Percentiles rank a stretch among this genome's conserved stretches.
These are phyloP conservation scores for Psilocybe azurescens DNA, from an alignment of 768 basidiomycete genomes.

Conservation along the genomic window DNA sequence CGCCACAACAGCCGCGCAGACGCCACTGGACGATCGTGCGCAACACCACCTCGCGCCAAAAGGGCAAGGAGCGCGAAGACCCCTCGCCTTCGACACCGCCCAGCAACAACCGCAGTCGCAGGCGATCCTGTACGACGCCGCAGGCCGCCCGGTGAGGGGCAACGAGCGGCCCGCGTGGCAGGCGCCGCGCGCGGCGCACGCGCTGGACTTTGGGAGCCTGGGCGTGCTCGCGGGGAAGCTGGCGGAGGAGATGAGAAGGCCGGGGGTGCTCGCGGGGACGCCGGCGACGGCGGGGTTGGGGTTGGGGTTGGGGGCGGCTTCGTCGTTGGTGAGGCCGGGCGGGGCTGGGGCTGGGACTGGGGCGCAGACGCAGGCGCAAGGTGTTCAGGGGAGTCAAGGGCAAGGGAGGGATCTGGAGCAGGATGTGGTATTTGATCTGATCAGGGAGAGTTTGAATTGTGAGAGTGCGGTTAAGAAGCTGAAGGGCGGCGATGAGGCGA, in stretches of 20 bases:
- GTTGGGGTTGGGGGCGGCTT: too few species aligned
- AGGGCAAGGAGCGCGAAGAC: constrained; percentile 57
- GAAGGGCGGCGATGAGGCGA: constrained; percentile 5
- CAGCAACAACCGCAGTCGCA: too few species aligned
- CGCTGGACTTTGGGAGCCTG: constrained; percentile 68
- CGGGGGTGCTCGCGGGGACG: background rate
- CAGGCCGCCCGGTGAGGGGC: background rate
- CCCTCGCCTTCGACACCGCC: constrained; percentile 16
- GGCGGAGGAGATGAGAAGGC: constrained; percentile 46
- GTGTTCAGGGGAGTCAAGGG: background rate
- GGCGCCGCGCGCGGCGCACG: constrained; percentile 54
- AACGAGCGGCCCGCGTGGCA: constrained; percentile 48
- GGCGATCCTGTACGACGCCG: too few species aligned
- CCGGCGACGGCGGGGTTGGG: background rate
- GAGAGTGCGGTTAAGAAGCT: constrained; percentile 26
- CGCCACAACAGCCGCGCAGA: constrained; percentile 35
- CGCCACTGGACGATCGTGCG: constrained; percentile 69
- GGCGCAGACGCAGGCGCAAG: background rate
- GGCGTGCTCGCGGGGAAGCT: constrained; percentile 55
- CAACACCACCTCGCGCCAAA: constrained; percentile 50
- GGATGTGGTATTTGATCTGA: constrained; percentile 33
- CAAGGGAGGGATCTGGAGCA: background rate
- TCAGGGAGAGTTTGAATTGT: constrained; percentile 45
- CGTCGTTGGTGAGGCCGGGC: background rate
- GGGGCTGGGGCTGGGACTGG: background rate